Conservation (phyloP, 2,329 filamentous ascomycete genomes). For the Aspergillus ochraceus region DNA sequence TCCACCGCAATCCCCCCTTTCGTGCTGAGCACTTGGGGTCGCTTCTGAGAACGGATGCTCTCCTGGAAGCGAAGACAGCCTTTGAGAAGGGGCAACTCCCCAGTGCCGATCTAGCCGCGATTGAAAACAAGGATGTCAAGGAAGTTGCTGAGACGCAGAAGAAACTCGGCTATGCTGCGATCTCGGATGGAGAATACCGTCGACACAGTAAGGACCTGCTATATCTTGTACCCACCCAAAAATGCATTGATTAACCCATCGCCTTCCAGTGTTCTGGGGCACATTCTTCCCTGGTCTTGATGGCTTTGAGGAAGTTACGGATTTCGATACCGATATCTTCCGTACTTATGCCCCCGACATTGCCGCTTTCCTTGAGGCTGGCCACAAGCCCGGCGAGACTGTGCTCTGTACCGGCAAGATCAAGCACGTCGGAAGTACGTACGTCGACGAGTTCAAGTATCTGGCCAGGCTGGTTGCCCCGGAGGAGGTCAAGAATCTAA, state of each 20-base stretch:
- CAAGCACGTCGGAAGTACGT: constrained; percentile 57
- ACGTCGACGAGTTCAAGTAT: constrained; percentile 59
- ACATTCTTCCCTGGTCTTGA: constrained; percentile 56
- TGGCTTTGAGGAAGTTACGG: constrained; percentile 55
- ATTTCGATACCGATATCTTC: constrained; percentile 53
- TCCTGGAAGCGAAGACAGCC: constrained; percentile 60
- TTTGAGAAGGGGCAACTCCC: constrained; percentile 57
- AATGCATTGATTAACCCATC: neutral
- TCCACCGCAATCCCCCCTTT: constrained; percentile 58
- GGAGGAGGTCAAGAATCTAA: constrained; percentile 64
- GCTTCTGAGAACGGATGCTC: constrained; percentile 63
- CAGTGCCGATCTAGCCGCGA: constrained; percentile 56
- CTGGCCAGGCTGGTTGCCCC: constrained; percentile 60
- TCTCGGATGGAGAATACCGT: constrained; percentile 70
- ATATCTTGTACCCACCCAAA: neutral
- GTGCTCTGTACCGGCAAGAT: constrained; percentile 61
- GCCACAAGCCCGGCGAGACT: constrained; percentile 57
- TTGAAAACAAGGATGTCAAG: constrained; percentile 67
- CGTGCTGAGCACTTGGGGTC: constrained; percentile 73
- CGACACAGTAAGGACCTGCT: constrained; percentile 39
- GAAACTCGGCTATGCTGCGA: constrained; percentile 60
- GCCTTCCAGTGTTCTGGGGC: constrained; percentile 54
- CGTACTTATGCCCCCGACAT: constrained; percentile 62
- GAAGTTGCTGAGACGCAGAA: constrained; percentile 66
- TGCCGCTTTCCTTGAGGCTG: constrained; percentile 60